A percentile compares a stretch with the other conserved stretches of the same genome.
phyloP scores from a whole-genome alignment of 177 flowering plant genomes.

The Telopea speciosissima region DNA sequence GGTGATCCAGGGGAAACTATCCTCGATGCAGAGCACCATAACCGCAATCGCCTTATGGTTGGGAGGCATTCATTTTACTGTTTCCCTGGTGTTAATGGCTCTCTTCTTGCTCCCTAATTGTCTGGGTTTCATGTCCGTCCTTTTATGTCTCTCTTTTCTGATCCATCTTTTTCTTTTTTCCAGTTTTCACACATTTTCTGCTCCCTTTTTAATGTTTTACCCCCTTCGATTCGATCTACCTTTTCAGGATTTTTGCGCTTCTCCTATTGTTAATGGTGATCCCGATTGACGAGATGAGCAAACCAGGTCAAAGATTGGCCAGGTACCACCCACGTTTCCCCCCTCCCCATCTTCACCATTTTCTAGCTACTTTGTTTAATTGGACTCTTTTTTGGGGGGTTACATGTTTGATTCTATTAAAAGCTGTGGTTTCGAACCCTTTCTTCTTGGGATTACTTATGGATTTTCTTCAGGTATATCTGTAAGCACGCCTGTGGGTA shows the following conservation, averaged over 20 bases:
- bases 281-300: slow-evolving; percentile 58
- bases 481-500: slow-evolving; percentile 75
- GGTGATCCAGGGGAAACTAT: slow-evolving; percentile 29
- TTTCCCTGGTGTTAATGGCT: slow-evolving; percentile 34
- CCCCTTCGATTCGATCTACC: neutral
- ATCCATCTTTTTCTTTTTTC: neutral
- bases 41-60: slow-evolving; percentile 62
- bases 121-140: slow-evolving; percentile 42
- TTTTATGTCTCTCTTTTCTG: neutral
- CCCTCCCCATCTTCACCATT: too few relatives aligned
- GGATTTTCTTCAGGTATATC: slow-evolving; percentile 52
- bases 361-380: neutral
- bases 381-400: neutral
- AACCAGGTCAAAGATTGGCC: slow-evolving; percentile 45
- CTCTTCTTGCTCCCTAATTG: slow-evolving; percentile 49
- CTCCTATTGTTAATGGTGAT: slow-evolving; percentile 47
- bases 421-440: too few relatives aligned
- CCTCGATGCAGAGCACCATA: slow-evolving; percentile 23
- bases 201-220: neutral
- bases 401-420: too few relatives aligned
- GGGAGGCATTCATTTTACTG: slow-evolving; percentile 59
- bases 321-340: slow-evolving; percentile 44
- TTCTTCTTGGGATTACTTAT: neutral
- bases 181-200: neutral
- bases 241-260: slow-evolving; percentile 51